Evolutionary conservation across 371 early-diverging fungal genomes (phyloP), one percentile per base, ranked within the genome.

Genomic region (Apophysomyces sp.): DNA sequence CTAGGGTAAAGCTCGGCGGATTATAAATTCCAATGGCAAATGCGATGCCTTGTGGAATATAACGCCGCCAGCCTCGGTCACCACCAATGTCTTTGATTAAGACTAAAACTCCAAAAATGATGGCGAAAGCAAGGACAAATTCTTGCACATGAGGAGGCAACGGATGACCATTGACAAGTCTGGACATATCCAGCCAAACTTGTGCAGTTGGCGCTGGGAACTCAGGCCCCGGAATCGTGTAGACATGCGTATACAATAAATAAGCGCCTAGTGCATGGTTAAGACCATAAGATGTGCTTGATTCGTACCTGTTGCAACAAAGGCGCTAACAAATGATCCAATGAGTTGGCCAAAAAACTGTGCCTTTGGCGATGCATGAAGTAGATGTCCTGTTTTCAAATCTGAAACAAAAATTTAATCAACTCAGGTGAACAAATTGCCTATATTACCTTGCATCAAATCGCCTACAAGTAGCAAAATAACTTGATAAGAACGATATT

Each of bases 21-120:
- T 91, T 92, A 69, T 91, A 92, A 70, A 92, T 92, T 18, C 93
- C 93, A 34, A 92, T 89, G 11, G 93, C 92, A 78, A 92, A 92
- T 0, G 92, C 92, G 31, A 91, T 91, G 0, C 91, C 92, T 32
- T 86, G 86, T 6, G 91, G 90, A 57, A 89, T 74, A 66, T 73
- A 86, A 1, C 63, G 67, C 12, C 73, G 44, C 78, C 77, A 80
- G 4, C 55, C 36, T 9, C 65, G 61, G 8, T 60, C 36, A 1
- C 60, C 62, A 6, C 57, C 58, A 2, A 57, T 37, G 15, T 84
- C 84, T 15, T 82, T 76, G 58, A 83, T n/a, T 16, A 86, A 36
- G 0, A 87, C 87, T 29, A 90, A 74, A 0, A 71, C 54, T 0
- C 83, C 76, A 78, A 91, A 91, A 1, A 90, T 27, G 0, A 74